Percentiles rank a stretch among this genome's conserved stretches.
Conservation (phyloP, 169 alveolate genomes). For the Perkinsus chesapeaki region DNA sequence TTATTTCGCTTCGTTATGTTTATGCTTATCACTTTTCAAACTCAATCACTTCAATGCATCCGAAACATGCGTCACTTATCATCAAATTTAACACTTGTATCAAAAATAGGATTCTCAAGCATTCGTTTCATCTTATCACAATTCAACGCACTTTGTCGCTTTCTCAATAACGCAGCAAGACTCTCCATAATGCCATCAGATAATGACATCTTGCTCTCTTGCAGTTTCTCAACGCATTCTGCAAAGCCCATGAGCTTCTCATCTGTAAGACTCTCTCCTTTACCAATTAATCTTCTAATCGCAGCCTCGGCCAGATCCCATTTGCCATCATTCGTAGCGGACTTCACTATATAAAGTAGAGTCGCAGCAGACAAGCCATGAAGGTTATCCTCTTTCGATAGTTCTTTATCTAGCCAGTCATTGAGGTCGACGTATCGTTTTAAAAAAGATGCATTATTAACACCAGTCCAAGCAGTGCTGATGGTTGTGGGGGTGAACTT, state of each 20-base stretch:
- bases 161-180: background rate
- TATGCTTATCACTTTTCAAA: no score
- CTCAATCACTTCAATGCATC: no score
- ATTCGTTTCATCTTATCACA: background rate
- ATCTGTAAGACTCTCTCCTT: background rate
- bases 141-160: background rate
- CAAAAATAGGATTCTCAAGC: background rate
- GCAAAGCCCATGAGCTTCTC: background rate
- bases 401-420: background rate
- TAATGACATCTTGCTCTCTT: background rate
- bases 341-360: background rate
- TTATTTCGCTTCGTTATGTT: no score
- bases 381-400: background rate
- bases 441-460: background rate
- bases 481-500: background rate
- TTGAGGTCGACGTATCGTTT: background rate
- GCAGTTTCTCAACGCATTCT: background rate
- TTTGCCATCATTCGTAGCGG: background rate
- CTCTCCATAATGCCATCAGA: background rate
- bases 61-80: no score
- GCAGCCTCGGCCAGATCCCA: background rate
- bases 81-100: background rate
- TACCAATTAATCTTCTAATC: background rate
- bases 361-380: background rate
- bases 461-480: background rate